phyloP scores from a whole-genome alignment of 495 filamentous ascomycete genomes.

The Polyplosphaeria fusca region DNA sequence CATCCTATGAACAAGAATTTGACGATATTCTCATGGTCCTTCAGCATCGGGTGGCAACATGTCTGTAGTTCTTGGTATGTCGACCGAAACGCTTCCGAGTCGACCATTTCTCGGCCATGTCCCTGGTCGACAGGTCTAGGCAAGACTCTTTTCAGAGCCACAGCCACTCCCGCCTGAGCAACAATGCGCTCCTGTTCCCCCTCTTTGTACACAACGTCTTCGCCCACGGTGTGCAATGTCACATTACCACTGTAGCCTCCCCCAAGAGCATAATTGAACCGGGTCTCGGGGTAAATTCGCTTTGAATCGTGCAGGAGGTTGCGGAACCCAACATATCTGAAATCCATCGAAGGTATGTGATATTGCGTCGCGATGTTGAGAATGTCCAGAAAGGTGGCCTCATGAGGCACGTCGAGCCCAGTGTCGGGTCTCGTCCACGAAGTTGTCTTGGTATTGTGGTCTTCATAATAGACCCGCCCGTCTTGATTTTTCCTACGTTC shows the following conservation, averaged over 20 bases:
- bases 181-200: background rate
- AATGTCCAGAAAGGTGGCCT: background rate
- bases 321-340: background rate
- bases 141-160: background rate
- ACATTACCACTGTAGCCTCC: background rate
- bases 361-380: background rate
- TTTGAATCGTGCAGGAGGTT: background rate
- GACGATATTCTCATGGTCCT: background rate
- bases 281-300: background rate
- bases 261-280: background rate
- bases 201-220: background rate
- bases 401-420: background rate
- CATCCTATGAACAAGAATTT: background rate
- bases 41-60: background rate
- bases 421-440: background rate
- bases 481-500: background rate
- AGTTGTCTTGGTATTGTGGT: background rate
- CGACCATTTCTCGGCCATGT: background rate
- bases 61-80: background rate
- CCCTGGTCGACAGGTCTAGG: background rate
- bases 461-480: background rate
- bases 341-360: background rate
- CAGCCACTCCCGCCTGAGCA: background rate
- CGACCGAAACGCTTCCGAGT: background rate
- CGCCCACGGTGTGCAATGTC: background rate